phyloP scores from a whole-genome alignment of 179 eudicot species.

The Silene noctiflora region DNA sequence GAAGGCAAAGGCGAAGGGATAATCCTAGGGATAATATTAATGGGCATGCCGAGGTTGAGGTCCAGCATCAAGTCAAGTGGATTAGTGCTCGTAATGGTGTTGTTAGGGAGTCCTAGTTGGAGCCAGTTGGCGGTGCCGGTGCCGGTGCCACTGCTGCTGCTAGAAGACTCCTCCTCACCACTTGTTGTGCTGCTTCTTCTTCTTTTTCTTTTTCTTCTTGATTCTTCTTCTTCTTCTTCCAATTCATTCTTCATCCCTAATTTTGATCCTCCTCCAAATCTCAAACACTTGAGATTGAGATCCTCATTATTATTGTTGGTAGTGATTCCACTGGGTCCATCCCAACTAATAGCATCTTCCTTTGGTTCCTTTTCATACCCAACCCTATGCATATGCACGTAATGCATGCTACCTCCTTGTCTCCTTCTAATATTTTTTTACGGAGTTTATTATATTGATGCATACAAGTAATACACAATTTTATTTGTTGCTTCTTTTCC shows the following conservation, averaged over 20 bases:
- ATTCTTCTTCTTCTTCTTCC: neutral
- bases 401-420: no score
- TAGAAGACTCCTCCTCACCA: neutral
- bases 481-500: no score
- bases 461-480: no score
- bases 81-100: neutral
- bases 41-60: conserved; percentile 6
- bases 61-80: neutral
- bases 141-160: neutral
- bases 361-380: neutral
- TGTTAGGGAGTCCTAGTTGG: conserved; percentile 22
- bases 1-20: conserved; percentile 28
- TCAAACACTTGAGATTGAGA: neutral
- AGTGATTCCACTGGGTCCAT: neutral
- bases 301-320: neutral
- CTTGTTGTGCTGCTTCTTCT: neutral
- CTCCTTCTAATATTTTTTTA: no score
- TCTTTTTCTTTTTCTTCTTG: neutral
- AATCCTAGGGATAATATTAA: no score
- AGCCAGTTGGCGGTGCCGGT: conserved; percentile 20
- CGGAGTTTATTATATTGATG: no score
- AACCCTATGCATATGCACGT: neutral
- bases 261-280: conserved; percentile 12
- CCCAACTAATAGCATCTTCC: neutral
- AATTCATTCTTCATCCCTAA: conserved; percentile 10